Evolutionary conservation across 1,139 yeast species (phyloP).

Genomic region (Blastobotrys malaysiensis): DNA sequence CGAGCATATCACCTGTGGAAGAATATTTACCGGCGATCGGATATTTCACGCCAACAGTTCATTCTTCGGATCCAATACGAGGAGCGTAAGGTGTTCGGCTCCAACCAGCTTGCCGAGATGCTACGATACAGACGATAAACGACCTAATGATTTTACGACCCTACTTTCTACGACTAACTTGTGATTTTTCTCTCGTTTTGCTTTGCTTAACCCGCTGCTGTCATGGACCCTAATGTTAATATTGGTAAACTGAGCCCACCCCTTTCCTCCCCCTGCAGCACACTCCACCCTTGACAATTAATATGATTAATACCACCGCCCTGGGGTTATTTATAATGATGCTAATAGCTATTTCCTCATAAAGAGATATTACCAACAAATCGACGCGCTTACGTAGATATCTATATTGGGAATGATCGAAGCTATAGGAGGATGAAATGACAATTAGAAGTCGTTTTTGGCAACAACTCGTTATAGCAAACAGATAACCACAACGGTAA

Average conservation of each 20-base stretch:
- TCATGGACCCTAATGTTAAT: background rate
- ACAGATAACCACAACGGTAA: too few species aligned
- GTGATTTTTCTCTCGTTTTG: background rate
- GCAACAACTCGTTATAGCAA: too few species aligned
- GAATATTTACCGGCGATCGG: conserved; percentile 15
- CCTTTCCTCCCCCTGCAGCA: background rate
- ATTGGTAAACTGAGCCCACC: background rate
- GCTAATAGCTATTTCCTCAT: background rate
- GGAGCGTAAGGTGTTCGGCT: conserved; percentile 18
- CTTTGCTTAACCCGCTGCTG: background rate
- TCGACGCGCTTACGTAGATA: too few species aligned
- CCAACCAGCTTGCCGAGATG: conserved; percentile 18
- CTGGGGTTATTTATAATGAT: background rate
- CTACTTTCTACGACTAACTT: background rate
- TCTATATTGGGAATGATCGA: too few species aligned
- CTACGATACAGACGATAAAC: conserved; percentile 5
- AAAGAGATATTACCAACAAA: too few species aligned
- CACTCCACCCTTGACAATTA: background rate
- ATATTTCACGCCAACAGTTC: conserved; percentile 16
- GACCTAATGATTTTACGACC: background rate
- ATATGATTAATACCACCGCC: background rate
- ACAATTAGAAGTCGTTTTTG: background rate
- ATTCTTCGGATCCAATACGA: conserved; percentile 16
- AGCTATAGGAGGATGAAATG: background rate
- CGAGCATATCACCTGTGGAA: conserved; percentile 17